These are phyloP conservation scores for Calonectria pseudoturangicola DNA, from an alignment of 2,329 filamentous ascomycete species.

Conservation along the genomic window DNA sequence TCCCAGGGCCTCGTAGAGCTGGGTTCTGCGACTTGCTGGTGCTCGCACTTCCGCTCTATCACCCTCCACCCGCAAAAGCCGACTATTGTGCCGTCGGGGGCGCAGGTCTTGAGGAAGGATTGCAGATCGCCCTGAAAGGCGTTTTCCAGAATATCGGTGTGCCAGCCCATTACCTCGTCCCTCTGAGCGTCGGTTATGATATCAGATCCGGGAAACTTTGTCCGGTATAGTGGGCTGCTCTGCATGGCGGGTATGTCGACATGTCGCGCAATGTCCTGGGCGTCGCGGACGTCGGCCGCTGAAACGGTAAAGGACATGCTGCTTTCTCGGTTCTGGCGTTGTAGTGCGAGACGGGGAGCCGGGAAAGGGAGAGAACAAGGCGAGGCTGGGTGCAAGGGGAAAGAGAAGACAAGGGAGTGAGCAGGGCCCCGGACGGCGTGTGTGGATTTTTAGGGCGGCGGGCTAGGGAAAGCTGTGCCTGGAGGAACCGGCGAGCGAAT, in stretches of 20 bases:
- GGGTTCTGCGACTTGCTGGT: not conserved
- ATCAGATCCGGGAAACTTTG: not conserved
- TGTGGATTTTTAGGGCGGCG: slow-evolving; percentile 11
- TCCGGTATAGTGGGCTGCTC: not conserved
- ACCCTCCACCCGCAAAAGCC: slow-evolving; percentile 9
- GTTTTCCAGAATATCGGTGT: not conserved
- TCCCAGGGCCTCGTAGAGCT: not conserved
- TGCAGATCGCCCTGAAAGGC: not conserved
- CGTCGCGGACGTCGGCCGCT: not conserved
- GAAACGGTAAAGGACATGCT: slow-evolving; percentile 14
- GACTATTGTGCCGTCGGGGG: not conserved
- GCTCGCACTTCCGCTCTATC: slow-evolving; percentile 8
- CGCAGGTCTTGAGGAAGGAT: not conserved
- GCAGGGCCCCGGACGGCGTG: not conserved
- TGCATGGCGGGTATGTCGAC: slow-evolving; percentile 10
- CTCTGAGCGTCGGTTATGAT: not conserved
- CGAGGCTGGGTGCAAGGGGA: slow-evolving; percentile 3
- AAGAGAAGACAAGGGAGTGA: slow-evolving; percentile 19
- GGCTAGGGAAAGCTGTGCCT: not conserved
- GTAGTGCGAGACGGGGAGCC: not conserved
- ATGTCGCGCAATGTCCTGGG: not conserved
- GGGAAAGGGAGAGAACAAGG: not conserved
- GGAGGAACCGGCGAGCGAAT: not conserved
- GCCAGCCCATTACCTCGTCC: not conserved
- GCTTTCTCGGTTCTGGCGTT: not conserved